These are phyloP conservation scores for Coccomyxa sp. DNA, from an alignment of 139 green algal genomes.

Conservation along the genomic window DNA sequence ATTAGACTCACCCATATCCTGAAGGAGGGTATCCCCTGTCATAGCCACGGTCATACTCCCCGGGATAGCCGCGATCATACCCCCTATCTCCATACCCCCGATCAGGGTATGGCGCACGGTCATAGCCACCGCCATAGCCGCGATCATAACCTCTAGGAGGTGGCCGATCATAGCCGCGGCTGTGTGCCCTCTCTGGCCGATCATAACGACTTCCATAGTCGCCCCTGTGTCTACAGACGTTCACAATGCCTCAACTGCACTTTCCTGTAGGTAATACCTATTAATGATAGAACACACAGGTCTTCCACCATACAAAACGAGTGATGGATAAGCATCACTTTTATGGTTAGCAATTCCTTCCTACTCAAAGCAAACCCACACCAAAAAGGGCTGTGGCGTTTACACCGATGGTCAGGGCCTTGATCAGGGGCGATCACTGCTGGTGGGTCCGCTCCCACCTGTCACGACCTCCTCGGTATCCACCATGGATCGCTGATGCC, in stretches of 20 bases:
- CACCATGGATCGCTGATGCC: constrained; percentile 9
- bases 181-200: too few species aligned
- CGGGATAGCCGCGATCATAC: constrained; percentile 2
- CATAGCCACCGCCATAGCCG: constrained; percentile 2
- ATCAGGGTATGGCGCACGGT: background rate
- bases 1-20: background rate
- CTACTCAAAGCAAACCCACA: background rate
- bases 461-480: background rate
- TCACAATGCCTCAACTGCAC: background rate
- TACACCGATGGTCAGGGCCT: background rate
- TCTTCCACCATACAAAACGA: background rate
- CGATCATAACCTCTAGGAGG: background rate
- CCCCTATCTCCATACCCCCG: background rate
- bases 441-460: background rate
- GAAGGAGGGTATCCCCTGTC: constrained; percentile 4
- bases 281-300: background rate
- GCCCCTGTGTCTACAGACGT: background rate
- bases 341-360: background rate
- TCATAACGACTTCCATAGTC: background rate
- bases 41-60: constrained; percentile 13
- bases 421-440: background rate
- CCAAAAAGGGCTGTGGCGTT: background rate
- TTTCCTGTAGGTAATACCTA: background rate
- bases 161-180: constrained; percentile 3
- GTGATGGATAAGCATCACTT: too few species aligned